Conservation (phyloP, 352 stramenopile species). For the Globisporangium cylindrosporum region DNA sequence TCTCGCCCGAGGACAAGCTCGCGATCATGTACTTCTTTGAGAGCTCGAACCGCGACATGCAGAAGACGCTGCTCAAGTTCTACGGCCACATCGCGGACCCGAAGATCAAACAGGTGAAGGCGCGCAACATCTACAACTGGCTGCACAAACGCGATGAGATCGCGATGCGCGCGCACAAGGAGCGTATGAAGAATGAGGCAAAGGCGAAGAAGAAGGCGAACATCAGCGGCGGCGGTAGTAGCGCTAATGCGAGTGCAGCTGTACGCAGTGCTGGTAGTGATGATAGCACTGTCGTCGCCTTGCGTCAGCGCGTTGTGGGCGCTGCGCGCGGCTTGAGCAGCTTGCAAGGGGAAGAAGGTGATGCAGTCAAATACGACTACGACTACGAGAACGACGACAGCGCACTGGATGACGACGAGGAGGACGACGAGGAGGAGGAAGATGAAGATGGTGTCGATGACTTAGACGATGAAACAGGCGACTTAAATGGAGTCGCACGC, state of each 20-base stretch:
- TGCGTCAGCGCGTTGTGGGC: neutral
- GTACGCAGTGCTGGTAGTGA: neutral
- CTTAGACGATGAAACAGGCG: neutral
- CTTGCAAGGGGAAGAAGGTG: neutral
- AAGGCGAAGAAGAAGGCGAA: neutral
- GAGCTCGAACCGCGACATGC: slow-evolving; percentile 13
- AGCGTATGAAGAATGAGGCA: neutral
- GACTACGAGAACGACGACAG: neutral
- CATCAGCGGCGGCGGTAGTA: neutral
- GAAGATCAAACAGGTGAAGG: slow-evolving; percentile 12
- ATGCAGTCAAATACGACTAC: neutral
- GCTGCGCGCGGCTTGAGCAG: slow-evolving; percentile 1
- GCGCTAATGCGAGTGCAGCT: no score
- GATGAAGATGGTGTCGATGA: neutral
- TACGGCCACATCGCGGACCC: slow-evolving; percentile 13
- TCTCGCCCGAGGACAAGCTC: slow-evolving; percentile 13
- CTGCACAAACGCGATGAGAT: slow-evolving; percentile 12
- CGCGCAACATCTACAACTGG: slow-evolving; percentile 17
- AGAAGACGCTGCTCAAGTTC: slow-evolving; percentile 16
- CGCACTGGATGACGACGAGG: neutral
- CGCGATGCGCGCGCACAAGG: slow-evolving; percentile 7
- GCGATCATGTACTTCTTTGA: slow-evolving; percentile 16
- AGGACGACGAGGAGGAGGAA: neutral
- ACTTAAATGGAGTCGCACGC: neutral
- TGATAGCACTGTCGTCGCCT: neutral